Base-by-base conservation (phyloP, 139 green algal genomes). In the Gonium pectorale region DNA sequence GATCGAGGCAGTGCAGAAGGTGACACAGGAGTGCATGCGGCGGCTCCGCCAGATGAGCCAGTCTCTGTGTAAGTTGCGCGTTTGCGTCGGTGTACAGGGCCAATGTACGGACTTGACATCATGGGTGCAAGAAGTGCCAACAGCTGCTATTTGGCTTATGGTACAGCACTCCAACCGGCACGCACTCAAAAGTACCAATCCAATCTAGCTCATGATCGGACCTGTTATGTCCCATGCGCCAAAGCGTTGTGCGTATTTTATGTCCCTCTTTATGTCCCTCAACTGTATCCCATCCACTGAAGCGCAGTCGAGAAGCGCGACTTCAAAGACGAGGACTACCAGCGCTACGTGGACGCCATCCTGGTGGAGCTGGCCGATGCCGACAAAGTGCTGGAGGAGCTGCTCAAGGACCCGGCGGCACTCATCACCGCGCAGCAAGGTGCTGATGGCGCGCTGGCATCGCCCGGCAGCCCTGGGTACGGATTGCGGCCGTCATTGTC, bases 261-360 rank as follows among this genome's bases (percentile, higher is more conserved):
- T 54, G 46, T 63, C 54, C 19, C 54, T n/a, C n/a, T n/a, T n/a
- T n/a, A n/a, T n/a, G n/a, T n/a, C n/a, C n/a, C n/a, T n/a, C 38
- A 24, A 38, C 29, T 27, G 24, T 75, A 44, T 49, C 40, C 43
- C 60, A 5, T 29, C 78, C 31, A 19, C 49, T 51, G 21, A 17
- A 17, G 19, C 62, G 69, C 86, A 92, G 89, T 44, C 51, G 86
- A 90, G 67, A 52, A 90, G 21, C 86, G 84, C 22, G 87, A 88
- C 60, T 68, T 90, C 37, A 79, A 44, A n/a, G 89, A 92, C 69
- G 41, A 41, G 8, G 84, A 93, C 49, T 91, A 93, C 80, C 62
- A 73, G 31, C 62, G 78, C 43, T 86, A 81, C 54, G 64, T 83
- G 35, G 90, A 91, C 40, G 51, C 17, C 40, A 70, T 90, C 24